phyloP scores from a whole-genome alignment of 768 basidiomycete genomes.

The Amylocystis lapponica region DNA sequence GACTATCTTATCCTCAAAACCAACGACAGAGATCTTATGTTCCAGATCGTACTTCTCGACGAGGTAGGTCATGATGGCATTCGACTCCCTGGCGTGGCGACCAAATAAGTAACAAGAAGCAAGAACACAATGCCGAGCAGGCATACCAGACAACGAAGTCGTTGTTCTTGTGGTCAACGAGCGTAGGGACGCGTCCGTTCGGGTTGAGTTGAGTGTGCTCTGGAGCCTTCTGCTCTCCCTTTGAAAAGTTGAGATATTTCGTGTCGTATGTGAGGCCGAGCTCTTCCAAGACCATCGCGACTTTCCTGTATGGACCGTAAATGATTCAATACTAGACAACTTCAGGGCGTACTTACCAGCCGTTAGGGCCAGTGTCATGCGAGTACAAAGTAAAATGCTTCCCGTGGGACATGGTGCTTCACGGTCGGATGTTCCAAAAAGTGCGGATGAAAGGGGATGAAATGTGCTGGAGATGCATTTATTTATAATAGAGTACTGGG shows the following conservation, averaged over 20 bases:
- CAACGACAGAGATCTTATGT: conserved; percentile 18
- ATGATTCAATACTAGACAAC: not conserved
- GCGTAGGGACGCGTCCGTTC: conserved; percentile 63
- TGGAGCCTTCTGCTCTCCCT: conserved; percentile 67
- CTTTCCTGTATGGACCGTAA: conserved; percentile 3
- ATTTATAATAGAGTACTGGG: no score
- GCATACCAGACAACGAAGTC: conserved; percentile 44
- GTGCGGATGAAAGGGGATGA: no score
- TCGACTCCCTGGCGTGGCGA: conserved; percentile 20
- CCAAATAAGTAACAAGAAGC: not conserved
- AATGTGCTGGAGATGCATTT: no score
- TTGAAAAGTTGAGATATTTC: conserved; percentile 42
- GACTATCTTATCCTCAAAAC: conserved; percentile 5
- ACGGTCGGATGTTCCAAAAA: no score
- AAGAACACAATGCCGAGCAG: no score
- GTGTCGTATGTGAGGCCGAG: conserved; percentile 13
- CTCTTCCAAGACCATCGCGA: conserved; percentile 6
- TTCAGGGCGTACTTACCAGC: conserved; percentile 21
- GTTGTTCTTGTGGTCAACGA: conserved; percentile 53
- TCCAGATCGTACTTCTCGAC: conserved; percentile 35
- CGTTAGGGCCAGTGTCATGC: conserved; percentile 18
- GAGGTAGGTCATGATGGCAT: conserved; percentile 35
- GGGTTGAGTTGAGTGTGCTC: conserved; percentile 70
- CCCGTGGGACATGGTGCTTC: conserved; percentile 21
- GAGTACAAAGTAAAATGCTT: conserved; percentile 25